Base-by-base conservation (phyloP, 2,329 filamentous ascomycete species). In the Ophidiomyces ophidiicola region DNA sequence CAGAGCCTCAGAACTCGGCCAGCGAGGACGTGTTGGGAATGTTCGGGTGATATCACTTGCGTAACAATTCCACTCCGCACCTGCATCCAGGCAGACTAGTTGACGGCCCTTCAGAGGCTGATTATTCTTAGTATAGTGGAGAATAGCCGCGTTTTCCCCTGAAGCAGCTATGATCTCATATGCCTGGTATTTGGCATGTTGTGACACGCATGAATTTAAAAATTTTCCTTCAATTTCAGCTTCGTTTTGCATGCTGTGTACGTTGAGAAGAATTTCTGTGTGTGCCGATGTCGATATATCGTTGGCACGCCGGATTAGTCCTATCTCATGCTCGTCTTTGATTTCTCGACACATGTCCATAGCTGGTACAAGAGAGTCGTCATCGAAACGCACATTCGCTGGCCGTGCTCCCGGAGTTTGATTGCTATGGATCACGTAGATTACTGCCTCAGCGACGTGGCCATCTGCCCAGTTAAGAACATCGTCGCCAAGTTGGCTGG, bases 121-220 rank as follows among this genome's bases (percentile, higher is more conserved):
- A 48, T 86, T 69, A 57, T 93, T 93, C 53, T 80, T 74, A 17
- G 85, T 75, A 52, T 94, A 94, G 63, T 94, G 88, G 23, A 94
- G 70, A 1, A 84, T 90, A 4, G 86, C 83, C 0, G 82, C 87
- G 11, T 82, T 79, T 4, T 76, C 71, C 7, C 88, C 88, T 23
- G 75, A 74, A 0, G 85, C 88, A 12, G 90, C 77, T 52, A 96
- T 94, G 44, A 80, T 79, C 48, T 82, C 75, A 61, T 96, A 96
- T 1, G 88, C 80, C 67, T 92, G 85, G 51, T 90, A 77, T 55
- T 78, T 80, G 37, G 81, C 80, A 17, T 82, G 82, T 44, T 79
- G 70, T 36, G 78, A 72, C 44, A 90, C 74, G 57, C 83, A 92
- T 20, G 71, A 70, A 55, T 83, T 77, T 7, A 92, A 60, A 56